A percentile compares a stretch with the other conserved stretches of the same genome.
Conservation (phyloP, 2,329 filamentous ascomycete species). For the Beauveria bassiana region DNA sequence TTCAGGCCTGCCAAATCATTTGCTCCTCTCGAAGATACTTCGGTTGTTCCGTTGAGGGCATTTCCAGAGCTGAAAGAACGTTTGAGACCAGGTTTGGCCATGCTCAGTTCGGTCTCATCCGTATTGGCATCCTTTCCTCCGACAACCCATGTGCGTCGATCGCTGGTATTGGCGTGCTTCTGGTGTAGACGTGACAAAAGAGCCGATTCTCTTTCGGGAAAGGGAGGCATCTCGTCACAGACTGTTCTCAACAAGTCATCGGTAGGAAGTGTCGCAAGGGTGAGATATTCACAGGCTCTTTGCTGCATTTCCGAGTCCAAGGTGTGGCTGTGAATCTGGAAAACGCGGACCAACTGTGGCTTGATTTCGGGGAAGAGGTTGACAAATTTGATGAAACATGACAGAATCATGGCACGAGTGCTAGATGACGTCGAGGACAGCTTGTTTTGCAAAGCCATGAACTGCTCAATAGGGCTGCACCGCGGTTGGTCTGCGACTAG, state of each 20-base stretch:
- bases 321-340: conserved; percentile 87
- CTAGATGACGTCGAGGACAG: conserved; percentile 81
- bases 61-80: conserved; percentile 68
- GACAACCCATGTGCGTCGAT: conserved; percentile 97
- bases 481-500: conserved; percentile 86
- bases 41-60: conserved; percentile 39
- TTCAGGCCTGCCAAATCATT: conserved; percentile 77
- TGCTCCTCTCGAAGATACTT: conserved; percentile 40
- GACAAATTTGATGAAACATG: conserved; percentile 94
- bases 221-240: conserved; percentile 98
- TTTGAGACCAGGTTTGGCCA: conserved; percentile 77
- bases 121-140: conserved; percentile 90
- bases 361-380: conserved; percentile 99
- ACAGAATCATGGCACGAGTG: conserved; percentile 88
- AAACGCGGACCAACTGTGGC: conserved; percentile 83
- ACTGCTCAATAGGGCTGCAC: conserved; percentile 95
- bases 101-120: conserved; percentile 68
- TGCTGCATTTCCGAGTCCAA: conserved; percentile 94
- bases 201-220: conserved; percentile 88
- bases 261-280: conserved; percentile 74
- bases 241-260: conserved; percentile 90
- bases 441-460: conserved; percentile 84
- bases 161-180: conserved; percentile 85
- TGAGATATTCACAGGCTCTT: conserved; percentile 88
- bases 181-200: conserved; percentile 87